These are phyloP conservation scores for Acacia acuminata DNA, from an alignment of 306 rosid genomes.

Conservation along the genomic window DNA sequence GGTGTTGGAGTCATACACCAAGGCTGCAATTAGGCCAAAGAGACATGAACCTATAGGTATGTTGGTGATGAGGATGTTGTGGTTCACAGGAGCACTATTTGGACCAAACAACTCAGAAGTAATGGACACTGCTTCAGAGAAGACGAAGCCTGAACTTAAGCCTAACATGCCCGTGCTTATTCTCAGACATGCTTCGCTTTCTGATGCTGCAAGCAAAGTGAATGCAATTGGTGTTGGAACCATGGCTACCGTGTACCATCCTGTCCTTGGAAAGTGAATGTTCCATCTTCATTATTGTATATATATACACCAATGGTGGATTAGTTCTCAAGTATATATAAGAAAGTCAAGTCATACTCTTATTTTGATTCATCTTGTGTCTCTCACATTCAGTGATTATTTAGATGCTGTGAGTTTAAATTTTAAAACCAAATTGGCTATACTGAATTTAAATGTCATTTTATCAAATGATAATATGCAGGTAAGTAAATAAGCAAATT, in stretches of 20 bases:
- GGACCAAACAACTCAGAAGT: constrained; percentile 58
- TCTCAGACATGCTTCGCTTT: constrained; percentile 33
- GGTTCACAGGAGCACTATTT: constrained; percentile 50
- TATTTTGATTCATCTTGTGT: not conserved
- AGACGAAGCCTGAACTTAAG: constrained; percentile 53
- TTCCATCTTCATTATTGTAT: constrained; percentile 34
- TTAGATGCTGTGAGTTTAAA: not conserved
- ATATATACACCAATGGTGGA: not conserved
- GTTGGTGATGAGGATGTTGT: constrained; percentile 61
- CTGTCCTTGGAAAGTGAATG: constrained; percentile 52
- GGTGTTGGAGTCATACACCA: constrained; percentile 60
- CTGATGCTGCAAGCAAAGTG: constrained; percentile 38
- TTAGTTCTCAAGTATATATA: not conserved
- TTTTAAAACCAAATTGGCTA: not conserved
- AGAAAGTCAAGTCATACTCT: not conserved
- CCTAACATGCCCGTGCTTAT: constrained; percentile 47
- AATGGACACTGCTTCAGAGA: constrained; percentile 49
- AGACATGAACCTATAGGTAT: constrained; percentile 54
- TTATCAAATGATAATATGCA: not conserved
- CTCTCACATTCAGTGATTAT: not conserved
- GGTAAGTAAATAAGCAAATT: not conserved
- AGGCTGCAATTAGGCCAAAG: constrained; percentile 63
- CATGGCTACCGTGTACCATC: constrained; percentile 51
- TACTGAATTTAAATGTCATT: no score
- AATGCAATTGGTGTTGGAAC: constrained; percentile 57